These are phyloP conservation scores for Colletotrichum sansevieriae DNA, from an alignment of 2,329 filamentous ascomycete genomes.

Conservation along the genomic window DNA sequence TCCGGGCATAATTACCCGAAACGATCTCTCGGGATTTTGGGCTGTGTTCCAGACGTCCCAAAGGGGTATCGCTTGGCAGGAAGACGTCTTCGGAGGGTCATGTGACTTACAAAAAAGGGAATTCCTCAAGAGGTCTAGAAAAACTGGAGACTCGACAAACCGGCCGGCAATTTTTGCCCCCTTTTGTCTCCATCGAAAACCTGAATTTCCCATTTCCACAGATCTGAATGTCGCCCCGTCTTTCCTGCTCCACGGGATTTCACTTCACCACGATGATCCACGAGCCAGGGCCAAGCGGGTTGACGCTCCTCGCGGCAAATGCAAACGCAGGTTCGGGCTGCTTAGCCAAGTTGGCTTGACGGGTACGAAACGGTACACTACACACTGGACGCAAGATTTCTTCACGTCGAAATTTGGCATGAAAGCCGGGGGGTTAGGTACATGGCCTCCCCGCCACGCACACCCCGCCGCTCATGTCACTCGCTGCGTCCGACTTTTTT, in stretches of 20 bases:
- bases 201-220: constrained; percentile 38
- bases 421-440: background rate
- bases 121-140: background rate
- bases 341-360: constrained; percentile 34
- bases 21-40: background rate
- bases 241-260: constrained; percentile 33
- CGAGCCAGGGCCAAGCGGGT: constrained; percentile 12
- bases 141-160: background rate
- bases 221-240: constrained; percentile 39
- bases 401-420: constrained; percentile 10
- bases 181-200: constrained; percentile 15
- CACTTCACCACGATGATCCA: constrained; percentile 31
- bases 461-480: constrained; percentile 22
- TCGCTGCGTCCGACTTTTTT: constrained; percentile 29
- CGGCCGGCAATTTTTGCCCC: constrained; percentile 23
- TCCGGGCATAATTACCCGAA: constrained; percentile 10
- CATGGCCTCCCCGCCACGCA: constrained; percentile 15
- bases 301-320: constrained; percentile 13
- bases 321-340: constrained; percentile 30
- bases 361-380: background rate
- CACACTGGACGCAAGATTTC: background rate
- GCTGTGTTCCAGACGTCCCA: background rate
- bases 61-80: background rate
- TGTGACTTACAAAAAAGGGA: background rate
- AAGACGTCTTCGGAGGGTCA: background rate